Evolutionary conservation across 345 rosid genomes (phyloP), one percentile per base, ranked within the genome.

Genomic region (Clarkia xantiana): DNA sequence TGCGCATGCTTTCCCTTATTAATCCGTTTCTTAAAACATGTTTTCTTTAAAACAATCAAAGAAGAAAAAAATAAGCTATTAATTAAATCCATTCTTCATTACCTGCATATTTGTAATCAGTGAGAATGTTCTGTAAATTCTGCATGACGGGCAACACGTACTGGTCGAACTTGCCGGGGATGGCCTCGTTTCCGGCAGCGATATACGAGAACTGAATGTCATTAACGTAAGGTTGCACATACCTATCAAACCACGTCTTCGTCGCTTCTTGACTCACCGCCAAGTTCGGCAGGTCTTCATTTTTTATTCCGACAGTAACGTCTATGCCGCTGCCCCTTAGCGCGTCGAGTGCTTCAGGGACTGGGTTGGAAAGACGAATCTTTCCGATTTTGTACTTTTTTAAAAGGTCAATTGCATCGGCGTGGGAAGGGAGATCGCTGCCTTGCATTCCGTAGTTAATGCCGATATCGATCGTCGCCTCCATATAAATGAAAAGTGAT

Each of bases 361-460:
- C 34, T 0, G 56, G 56, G 10, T 40, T 16, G 14, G 10, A 52
- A 20, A 52, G 45, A 44, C 56, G 40, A 18, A 40, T 39, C 25
- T 41, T 52, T 9, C 45, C 20, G 2, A 52, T 41, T 10, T 12
- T 14, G 29, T 40, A 52, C 6, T 52, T 13, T 20, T 40, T 16
- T 34, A 40, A 52, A 14, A 52, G 15, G 4, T 25, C 45, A n/a
- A 52, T 18, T 13, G 40, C 56, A 10, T 18, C 13, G 10, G 15
- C 22, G 13, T 45, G 17, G 9, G 45, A 16, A 53, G 57, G 57
- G 14, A 53, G 57, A 19, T 41, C 11, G 17, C 18, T 17, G 6
- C 57, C 47, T 22, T 5, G n/a, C 50, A 45, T 22, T 2, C 50
- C 58, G 29, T 42, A 53, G 47, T 46, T 40, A 13, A 53, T 39